Conservation (phyloP, 805 yeast species). For the Grigorovia jiainica region DNA sequence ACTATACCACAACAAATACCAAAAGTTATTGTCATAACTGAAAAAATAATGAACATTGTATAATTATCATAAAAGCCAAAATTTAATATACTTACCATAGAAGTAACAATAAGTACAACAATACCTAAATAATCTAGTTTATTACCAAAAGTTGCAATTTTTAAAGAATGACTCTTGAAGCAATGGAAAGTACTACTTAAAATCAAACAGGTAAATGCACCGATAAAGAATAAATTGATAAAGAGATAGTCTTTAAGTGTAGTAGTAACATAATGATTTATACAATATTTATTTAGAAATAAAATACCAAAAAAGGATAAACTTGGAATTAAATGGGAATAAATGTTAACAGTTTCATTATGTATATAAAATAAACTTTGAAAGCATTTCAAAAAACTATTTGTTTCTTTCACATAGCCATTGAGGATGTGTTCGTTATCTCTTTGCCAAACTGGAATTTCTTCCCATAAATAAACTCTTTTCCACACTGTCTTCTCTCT, state of each 20-base stretch:
- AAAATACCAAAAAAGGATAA: slow-evolving; percentile 14
- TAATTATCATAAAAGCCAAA: slow-evolving; percentile 41
- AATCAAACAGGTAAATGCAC: slow-evolving; percentile 49
- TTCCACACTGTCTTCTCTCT: slow-evolving; percentile 3
- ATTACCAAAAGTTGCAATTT: slow-evolving; percentile 49
- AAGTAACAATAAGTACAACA: slow-evolving; percentile 53
- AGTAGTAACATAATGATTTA: slow-evolving; percentile 34
- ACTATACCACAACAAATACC: slow-evolving; percentile 56
- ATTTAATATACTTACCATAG: slow-evolving; percentile 43
- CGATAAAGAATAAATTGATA: slow-evolving; percentile 35
- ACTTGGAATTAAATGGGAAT: slow-evolving; percentile 49
- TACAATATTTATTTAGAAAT: slow-evolving; percentile 24
- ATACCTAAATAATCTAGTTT: slow-evolving; percentile 71
- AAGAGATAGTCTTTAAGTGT: slow-evolving; percentile 32
- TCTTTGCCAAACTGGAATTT: slow-evolving; percentile 63
- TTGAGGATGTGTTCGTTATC: slow-evolving; percentile 57
- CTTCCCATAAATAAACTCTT: slow-evolving; percentile 30
- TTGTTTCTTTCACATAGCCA: slow-evolving; percentile 54
- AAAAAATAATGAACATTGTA: slow-evolving; percentile 30
- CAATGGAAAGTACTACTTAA: slow-evolving; percentile 61
- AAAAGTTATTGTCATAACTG: slow-evolving; percentile 38
- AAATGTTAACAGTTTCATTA: slow-evolving; percentile 67
- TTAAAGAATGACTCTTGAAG: slow-evolving; percentile 52
- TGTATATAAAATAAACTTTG: slow-evolving; percentile 48
- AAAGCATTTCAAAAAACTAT: slow-evolving; percentile 36